Evolutionary conservation across 805 yeast species (phyloP), one percentile per base, ranked within the genome.

Genomic region (Cyberlindnera suaveolens): DNA sequence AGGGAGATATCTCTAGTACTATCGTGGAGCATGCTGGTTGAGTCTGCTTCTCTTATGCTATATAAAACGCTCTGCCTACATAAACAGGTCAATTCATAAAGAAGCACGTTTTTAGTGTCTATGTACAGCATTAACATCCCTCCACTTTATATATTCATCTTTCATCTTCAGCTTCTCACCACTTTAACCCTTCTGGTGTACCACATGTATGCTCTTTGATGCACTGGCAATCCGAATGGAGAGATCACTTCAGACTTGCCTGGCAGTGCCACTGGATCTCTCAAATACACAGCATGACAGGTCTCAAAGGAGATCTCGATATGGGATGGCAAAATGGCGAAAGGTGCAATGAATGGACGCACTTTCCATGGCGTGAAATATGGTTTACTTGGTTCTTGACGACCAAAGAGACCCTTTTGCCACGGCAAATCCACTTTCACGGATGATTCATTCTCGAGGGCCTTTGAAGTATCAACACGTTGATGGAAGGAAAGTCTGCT

Each of bases 351-450:
- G 66, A 91, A 93, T 36, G 88, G 93, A 67, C 96, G 83, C 52
- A 96, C 95, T 46, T 82, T 75, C 97, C 97, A 93, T 41, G 99
- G 99, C 3, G 98, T 88, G 71, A 91, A 93, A 66, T 83, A 93
- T 4, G 90, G 77, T 67, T 85, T 89, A 15, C 70, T 58, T 14
- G 89, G 82, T 42, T 86, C 83, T 52, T 78, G 65, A 56, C 95
- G 82, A 18, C 98, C 98, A 63, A 74, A 88, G 48, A 85, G 72
- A 38, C 80, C 77, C 44, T 72, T 72, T 65, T 88, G 95, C 90
- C 93, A 86, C 44, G 96, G 96, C 45, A 89, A 69, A 31, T 68
- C 56, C 40, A 87, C 74, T n/a, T 66, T 62, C 27, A 63, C 60
- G 6, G 78, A 73, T 15, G 69, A 45, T 53, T 78, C 84, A 47